Base-by-base conservation (phyloP, 2,329 filamentous ascomycete genomes). In the Diplodia scrobiculata region DNA sequence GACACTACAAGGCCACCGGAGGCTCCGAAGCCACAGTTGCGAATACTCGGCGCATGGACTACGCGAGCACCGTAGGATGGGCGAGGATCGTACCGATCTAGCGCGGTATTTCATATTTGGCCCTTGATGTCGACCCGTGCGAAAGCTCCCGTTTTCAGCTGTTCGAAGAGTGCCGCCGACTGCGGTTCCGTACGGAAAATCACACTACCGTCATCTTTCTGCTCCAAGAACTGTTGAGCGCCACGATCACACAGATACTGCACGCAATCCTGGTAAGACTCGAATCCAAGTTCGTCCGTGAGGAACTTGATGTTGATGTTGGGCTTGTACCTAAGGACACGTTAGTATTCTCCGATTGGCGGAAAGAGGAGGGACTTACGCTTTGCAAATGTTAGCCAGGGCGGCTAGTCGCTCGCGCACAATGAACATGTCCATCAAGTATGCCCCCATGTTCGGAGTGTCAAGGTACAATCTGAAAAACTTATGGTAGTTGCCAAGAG, bases 351-450 rank as follows among this genome's bases (percentile, higher is more conserved):
- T 19, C 25, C 25, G 4, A 13, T 17, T 1, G 29, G 9, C 19
- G 2, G 9, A 11, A 14, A 7, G 14, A 25, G 34, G 6, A 21
- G 5, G 19, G n/a, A 54, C 94, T 83, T 82, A 99, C 95, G 91
- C 88, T 91, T 86, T 96, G 86, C 92, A 97, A 72, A 99, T 95
- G 77, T 89, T 91, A 77, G 92, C 89, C 75, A 99, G 82, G 70
- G 95, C 95, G 75, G 90, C 89, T 71, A 99, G 86, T 73, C 95
- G 91, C 82, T 99, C 94, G 75, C 95, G 89, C 74, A 89, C 89
- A 77, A 98, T 90, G 82, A 99, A 98, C 91, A 97, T 97, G 82
- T 99, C 95, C 91, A 99, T 96, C 62, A 99, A 86, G 80, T 98
- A 98, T 72, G 91, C 92, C 68, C 95, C 94, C 93, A 99, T 97